Evolutionary conservation across 1,284 basidiomycete species (phyloP), one percentile per base, ranked within the genome.

Genomic region (Ceratobasidium sp.): DNA sequence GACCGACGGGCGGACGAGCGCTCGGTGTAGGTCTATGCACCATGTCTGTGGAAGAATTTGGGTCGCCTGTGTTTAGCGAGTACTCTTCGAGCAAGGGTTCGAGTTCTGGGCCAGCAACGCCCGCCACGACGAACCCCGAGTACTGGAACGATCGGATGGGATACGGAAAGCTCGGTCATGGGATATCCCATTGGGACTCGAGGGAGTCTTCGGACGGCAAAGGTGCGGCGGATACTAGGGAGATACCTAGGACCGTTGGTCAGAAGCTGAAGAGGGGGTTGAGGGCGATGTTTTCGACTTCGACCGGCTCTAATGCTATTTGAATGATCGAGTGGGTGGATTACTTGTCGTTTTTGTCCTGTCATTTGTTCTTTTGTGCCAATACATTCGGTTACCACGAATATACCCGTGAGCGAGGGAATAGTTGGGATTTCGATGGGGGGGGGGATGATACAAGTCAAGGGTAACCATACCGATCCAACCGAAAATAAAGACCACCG

Each of bases 251-350:
- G 23, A 14, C 30, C 16, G 30, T 59, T 36, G 66, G 54, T 18
- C 66, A 70, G 25, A 70, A 36, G 44, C 28, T 70, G 12, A 30
- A 21, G 42, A 59, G 30, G 54, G 54, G 66, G 28, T 25, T 59
- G 38, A 70, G 59, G 54, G 66, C 66, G 3, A 69, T 70, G 18
- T 59, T 70, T 59, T 59, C 40, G 44, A 6, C 66, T 44, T 70
- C 33, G 46, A 18, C 11, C 23, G 30, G 30, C 49, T 28, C 48
- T 28, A 23, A 33, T 5, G 28, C 30, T 40, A 30, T 51, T 33
- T 51, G 44, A 49, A n/a, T 53, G 51, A 28, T 53, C 42, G 23
- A 12, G 6, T 36, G 40, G 38, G 23, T 60, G n/a, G 38, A 14
- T 14, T 44, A n/a, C 5, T 42, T 60, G 36, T 46, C n/a, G 44